Conservation (phyloP, 2,329 filamentous ascomycete genomes). For the Fusarium sambucinum region DNA sequence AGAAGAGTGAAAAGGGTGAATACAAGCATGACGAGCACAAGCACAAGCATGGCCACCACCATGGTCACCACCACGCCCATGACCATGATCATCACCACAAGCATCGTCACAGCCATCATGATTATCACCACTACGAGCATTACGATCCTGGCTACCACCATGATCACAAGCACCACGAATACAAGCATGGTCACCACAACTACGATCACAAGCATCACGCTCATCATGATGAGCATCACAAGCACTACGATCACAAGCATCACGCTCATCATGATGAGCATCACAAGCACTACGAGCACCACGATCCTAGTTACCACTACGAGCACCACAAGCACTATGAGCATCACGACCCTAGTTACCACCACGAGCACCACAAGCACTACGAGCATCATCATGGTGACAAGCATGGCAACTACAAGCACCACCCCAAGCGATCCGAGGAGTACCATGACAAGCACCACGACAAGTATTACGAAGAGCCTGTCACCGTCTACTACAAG, state of each 20-base stretch:
- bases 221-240: too few relatives aligned
- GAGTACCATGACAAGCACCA: neutral
- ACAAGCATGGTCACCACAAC: neutral
- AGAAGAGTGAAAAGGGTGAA: neutral
- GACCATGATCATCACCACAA: slow-evolving; percentile 21
- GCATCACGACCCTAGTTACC: slow-evolving; percentile 3
- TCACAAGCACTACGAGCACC: neutral
- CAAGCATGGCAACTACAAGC: slow-evolving; percentile 11
- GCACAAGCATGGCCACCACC: slow-evolving; percentile 10
- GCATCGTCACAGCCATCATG: slow-evolving; percentile 24
- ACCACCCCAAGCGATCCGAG: slow-evolving; percentile 19
- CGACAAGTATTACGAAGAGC: neutral
- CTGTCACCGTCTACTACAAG: slow-evolving; percentile 11
- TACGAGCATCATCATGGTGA: slow-evolving; percentile 12
- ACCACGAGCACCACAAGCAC: slow-evolving; percentile 12
- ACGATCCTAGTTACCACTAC: neutral
- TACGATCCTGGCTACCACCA: neutral
- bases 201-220: neutral
- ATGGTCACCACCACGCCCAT: slow-evolving; percentile 19
- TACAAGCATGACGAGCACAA: slow-evolving; percentile 7
- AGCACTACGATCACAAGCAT: neutral
- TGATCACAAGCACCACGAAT: neutral
- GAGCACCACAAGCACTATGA: neutral
- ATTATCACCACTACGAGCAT: slow-evolving; percentile 10
- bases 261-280: too few relatives aligned